Evolutionary conservation across 2,329 filamentous ascomycete species (phyloP), one percentile per base, ranked within the genome.

Genomic region (Lecanicillium sp.): DNA sequence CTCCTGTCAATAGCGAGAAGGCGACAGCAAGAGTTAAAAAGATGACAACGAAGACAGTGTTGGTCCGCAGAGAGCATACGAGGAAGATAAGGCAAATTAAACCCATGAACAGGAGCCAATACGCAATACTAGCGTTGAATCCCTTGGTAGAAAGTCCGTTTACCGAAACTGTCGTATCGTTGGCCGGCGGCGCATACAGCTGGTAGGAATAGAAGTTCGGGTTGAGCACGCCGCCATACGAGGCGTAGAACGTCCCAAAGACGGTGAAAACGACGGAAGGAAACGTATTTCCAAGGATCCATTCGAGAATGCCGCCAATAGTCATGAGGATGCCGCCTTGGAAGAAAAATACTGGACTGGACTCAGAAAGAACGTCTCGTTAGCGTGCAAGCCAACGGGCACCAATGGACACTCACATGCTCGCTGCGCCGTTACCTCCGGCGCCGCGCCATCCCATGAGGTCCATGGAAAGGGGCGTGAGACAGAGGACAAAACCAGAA

Each of bases 21-120:
- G 69, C 64, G 12, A 77, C 52, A 14, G 73, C 57, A n/a, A 87
- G 69, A 2, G 66, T 66, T 43, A 78, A 52, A 65, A 87, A 87
- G 58, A 88, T 82, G 40, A 77, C 47, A 48, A 84, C 72, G 59
- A 87, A 85, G 56, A 77, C 69, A 10, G 85, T 41, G 55, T 88
- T 88, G 22, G 81, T 87, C 34, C 84, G 77, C 15, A 87, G 62
- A 1, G 83, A 72, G 60, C 79, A 83, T 53, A 87, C 65, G 36
- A 86, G 61, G 64, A 77, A 87, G 49, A 87, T 54, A 44, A 84
- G 58, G 56, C 73, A 78, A 18, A 86, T 61, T 13, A 85, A 44
- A 3, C 64, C 76, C 80, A 85, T 84, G 45, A 72, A 72, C 39
- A 86, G 56, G 36, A 78, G 68, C 62, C 81, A 77, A 63, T 81